Conservation (phyloP, 148 eudicot species). For the Arctostaphylos glauca region DNA sequence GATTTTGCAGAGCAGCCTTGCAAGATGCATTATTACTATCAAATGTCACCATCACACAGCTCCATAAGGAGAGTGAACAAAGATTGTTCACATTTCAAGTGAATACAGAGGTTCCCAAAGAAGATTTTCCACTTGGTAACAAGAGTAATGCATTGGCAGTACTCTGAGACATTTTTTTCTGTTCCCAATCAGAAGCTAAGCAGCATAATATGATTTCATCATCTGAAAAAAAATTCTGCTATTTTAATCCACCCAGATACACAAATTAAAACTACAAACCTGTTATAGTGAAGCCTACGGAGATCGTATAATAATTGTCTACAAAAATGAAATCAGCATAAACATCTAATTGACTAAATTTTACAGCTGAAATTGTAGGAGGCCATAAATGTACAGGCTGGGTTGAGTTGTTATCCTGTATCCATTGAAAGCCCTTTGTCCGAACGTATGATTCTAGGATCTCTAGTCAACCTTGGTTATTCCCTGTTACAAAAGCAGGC, state of each 20-base stretch:
- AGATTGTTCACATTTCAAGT: too few relatives aligned
- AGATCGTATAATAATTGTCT: conserved; percentile 7
- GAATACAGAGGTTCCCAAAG: too few relatives aligned
- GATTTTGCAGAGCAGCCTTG: too few relatives aligned
- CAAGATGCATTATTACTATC: too few relatives aligned
- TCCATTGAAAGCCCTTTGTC: background rate
- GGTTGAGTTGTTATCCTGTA: background rate
- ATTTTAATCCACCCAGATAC: background rate
- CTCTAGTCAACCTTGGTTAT: conserved; percentile 10
- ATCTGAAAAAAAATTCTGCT: background rate
- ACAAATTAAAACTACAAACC: conserved; percentile 1
- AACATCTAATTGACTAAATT: conserved; percentile 24
- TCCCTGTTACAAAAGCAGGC: conserved; percentile 12
- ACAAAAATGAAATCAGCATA: conserved; percentile 12
- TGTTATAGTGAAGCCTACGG: background rate
- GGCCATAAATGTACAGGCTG: background rate
- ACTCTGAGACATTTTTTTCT: too few relatives aligned
- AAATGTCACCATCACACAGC: too few relatives aligned
- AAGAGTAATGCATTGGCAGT: too few relatives aligned
- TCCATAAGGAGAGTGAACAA: too few relatives aligned
- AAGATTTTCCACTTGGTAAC: too few relatives aligned
- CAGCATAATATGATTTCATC: background rate
- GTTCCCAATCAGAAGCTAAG: background rate
- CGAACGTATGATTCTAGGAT: background rate
- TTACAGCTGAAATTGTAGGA: conserved; percentile 18